These are phyloP conservation scores for Heritiera littoralis DNA, from an alignment of 345 rosid genomes.

Conservation along the genomic window DNA sequence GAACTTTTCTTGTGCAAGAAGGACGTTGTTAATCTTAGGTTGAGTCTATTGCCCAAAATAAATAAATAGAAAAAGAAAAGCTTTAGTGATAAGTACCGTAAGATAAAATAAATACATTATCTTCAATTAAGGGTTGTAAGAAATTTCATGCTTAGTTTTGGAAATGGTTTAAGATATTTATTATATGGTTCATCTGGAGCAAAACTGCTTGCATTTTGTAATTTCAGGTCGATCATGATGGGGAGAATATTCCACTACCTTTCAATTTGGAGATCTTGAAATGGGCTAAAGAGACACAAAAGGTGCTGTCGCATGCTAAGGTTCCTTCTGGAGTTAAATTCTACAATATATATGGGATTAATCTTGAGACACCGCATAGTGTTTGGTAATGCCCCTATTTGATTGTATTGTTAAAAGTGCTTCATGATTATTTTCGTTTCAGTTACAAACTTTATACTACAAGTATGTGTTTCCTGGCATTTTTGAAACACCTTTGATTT, in stretches of 20 bases:
- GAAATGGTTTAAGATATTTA: constrained; percentile 6
- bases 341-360: constrained; percentile 86
- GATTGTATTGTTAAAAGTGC: constrained; percentile 4
- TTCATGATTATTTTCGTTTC: constrained; percentile 13
- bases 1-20: constrained; percentile 8
- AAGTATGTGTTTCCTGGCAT: not conserved
- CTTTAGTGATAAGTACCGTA: not conserved
- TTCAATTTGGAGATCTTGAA: constrained; percentile 84
- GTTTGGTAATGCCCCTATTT: constrained; percentile 64
- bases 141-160: not conserved
- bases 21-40: not conserved
- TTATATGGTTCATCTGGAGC: constrained; percentile 13
- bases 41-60: not conserved
- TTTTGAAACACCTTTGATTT: not conserved
- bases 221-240: constrained; percentile 66
- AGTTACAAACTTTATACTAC: not conserved
- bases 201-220: not conserved
- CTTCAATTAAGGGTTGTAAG: not conserved
- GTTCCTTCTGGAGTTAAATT: constrained; percentile 85
- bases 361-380: constrained; percentile 85
- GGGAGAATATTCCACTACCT: constrained; percentile 63
- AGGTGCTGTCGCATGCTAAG: constrained; percentile 56
- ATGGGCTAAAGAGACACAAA: constrained; percentile 76
- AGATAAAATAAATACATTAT: not conserved
- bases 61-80: not conserved